Percentiles rank a stretch among this genome's conserved stretches.
Conservation (phyloP, 495 filamentous ascomycete genomes). For the Podospora bellae-mahoneyi region DNA sequence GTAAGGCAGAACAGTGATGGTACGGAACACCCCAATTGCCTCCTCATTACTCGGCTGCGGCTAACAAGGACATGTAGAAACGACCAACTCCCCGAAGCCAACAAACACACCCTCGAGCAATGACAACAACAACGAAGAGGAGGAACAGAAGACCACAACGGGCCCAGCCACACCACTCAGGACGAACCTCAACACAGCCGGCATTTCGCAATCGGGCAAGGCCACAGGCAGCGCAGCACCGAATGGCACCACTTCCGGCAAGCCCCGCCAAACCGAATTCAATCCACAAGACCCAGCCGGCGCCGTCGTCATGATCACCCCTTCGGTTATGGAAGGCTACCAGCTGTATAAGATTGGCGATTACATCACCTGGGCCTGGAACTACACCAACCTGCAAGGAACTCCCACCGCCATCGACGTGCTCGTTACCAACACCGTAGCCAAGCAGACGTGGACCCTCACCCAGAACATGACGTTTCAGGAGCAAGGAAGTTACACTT, state of each 20-base stretch:
- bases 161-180: neutral
- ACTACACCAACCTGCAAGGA: constrained; percentile 82
- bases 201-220: constrained; percentile 13
- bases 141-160: neutral
- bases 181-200: constrained; percentile 38
- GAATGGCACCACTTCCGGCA: constrained; percentile 25
- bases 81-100: constrained; percentile 19
- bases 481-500: constrained; percentile 50
- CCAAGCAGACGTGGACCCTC: constrained; percentile 45
- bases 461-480: constrained; percentile 52
- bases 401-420: constrained; percentile 79
- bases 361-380: constrained; percentile 83
- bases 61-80: constrained; percentile 15
- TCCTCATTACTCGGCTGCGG: neutral
- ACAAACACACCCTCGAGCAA: constrained; percentile 15
- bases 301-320: constrained; percentile 78
- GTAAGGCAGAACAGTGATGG: constrained; percentile 38
- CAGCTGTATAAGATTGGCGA: constrained; percentile 89
- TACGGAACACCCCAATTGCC: neutral
- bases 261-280: constrained; percentile 51
- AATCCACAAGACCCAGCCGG: constrained; percentile 64
- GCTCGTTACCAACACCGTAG: constrained; percentile 66
- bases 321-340: constrained; percentile 52
- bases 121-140: neutral
- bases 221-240: constrained; percentile 17